Evolutionary conservation across 2,329 filamentous ascomycete species (phyloP).

Genomic region (Dothidotthia symphoricarpi): DNA sequence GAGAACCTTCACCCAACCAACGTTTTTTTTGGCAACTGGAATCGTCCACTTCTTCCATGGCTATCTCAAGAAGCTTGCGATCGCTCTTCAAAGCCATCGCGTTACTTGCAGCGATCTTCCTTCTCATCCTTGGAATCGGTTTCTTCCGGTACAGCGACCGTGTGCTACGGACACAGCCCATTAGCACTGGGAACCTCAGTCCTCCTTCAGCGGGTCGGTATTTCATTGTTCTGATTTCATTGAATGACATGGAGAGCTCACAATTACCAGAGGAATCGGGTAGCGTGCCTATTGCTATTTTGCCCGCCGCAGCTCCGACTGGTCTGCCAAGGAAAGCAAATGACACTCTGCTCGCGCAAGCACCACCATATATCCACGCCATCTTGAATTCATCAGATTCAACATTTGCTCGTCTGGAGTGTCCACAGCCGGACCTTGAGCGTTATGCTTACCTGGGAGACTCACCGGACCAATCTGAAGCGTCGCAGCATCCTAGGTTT

Average conservation of each 20-base stretch:
- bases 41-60: constrained; percentile 5
- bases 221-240: constrained; percentile 1
- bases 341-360: constrained; percentile 12
- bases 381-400: constrained; percentile 17
- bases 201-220: constrained; percentile 3
- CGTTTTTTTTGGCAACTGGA: background rate
- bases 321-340: constrained; percentile 9
- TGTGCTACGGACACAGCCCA: constrained; percentile 4
- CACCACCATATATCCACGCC: constrained; percentile 15
- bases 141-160: constrained; percentile 10
- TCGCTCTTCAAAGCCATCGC: constrained; percentile 13
- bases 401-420: constrained; percentile 19
- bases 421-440: constrained; percentile 13
- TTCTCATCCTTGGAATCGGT: constrained; percentile 12
- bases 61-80: constrained; percentile 10
- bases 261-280: constrained; percentile 3
- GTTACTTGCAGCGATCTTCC: constrained; percentile 9
- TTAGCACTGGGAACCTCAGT: constrained; percentile 3
- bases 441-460: constrained; percentile 18
- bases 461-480: constrained; percentile 3
- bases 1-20: constrained; percentile 1
- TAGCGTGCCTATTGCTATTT: background rate
- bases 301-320: constrained; percentile 1
- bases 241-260: constrained; percentile 2
- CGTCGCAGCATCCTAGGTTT: constrained; percentile 12